Percentiles rank a stretch among this genome's conserved stretches.
Evolutionary conservation across 352 stramenopile species (phyloP).

Genomic region (Phytophthora ramorum): DNA sequence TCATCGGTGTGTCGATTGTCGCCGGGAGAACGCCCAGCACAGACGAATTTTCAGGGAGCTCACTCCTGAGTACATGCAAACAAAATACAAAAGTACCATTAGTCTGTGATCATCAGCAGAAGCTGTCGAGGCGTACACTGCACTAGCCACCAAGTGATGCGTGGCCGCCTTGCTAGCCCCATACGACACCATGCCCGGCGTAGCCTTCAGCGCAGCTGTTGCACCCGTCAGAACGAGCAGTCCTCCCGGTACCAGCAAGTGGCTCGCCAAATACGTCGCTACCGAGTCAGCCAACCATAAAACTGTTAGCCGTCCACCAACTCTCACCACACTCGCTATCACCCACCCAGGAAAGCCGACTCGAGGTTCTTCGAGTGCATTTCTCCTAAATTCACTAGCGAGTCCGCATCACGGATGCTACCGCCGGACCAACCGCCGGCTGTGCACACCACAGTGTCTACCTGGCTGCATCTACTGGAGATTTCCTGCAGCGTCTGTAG

Average conservation of each 20-base stretch:
- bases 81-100: conserved; percentile 1
- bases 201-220: conserved; percentile 76
- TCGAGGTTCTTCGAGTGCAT: conserved; percentile 87
- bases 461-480: conserved; percentile 59
- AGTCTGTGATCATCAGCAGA: not conserved
- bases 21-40: conserved; percentile 74
- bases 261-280: conserved; percentile 86
- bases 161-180: conserved; percentile 91
- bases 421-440: conserved; percentile 84
- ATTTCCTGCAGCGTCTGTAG: conserved; percentile 57
- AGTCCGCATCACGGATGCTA: conserved; percentile 69
- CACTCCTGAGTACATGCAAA: conserved; percentile 37
- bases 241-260: conserved; percentile 63
- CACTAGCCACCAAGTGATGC: conserved; percentile 87
- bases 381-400: conserved; percentile 66
- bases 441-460: conserved; percentile 83
- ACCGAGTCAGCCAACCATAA: conserved; percentile 8
- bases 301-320: not conserved
- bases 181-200: conserved; percentile 89
- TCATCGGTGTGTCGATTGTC: conserved; percentile 91
- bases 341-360: conserved; percentile 73
- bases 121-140: conserved; percentile 55
- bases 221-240: conserved; percentile 87
- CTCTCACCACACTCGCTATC: not conserved
- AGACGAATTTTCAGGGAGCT: conserved; percentile 59